phyloP scores from a whole-genome alignment of 2,329 filamentous ascomycete genomes.

The Trichoderma sp. region DNA sequence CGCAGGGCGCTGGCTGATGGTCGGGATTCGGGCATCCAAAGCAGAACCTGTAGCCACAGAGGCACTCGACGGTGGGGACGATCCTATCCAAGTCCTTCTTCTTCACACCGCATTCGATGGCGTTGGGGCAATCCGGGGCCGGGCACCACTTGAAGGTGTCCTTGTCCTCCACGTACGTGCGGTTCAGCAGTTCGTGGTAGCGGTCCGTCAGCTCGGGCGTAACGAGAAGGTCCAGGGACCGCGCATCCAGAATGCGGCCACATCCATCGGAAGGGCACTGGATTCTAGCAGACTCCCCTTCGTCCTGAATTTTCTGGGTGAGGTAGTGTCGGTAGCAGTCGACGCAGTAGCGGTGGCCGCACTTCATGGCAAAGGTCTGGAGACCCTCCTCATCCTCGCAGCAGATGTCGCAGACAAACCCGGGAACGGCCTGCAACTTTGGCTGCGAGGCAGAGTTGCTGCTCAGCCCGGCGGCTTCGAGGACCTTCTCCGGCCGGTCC shows the following conservation, averaged over 20 bases:
- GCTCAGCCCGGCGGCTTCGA: slow-evolving; percentile 83
- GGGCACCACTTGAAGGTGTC: slow-evolving; percentile 97
- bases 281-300: slow-evolving; percentile 92
- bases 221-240: slow-evolving; percentile 78
- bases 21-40: slow-evolving; percentile 90
- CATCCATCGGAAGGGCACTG: slow-evolving; percentile 89
- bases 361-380: slow-evolving; percentile 90
- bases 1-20: slow-evolving; percentile 90
- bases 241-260: slow-evolving; percentile 86
- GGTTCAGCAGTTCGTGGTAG: slow-evolving; percentile 83
- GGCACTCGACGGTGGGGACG: slow-evolving; percentile 87
- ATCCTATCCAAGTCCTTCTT: slow-evolving; percentile 81
- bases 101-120: slow-evolving; percentile 85
- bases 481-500: slow-evolving; percentile 77
- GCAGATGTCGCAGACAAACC: slow-evolving; percentile 93
- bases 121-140: slow-evolving; percentile 94
- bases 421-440: slow-evolving; percentile 69
- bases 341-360: slow-evolving; percentile 89
- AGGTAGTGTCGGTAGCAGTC: slow-evolving; percentile 92
- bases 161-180: slow-evolving; percentile 96
- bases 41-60: slow-evolving; percentile 85
- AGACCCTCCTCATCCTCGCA: slow-evolving; percentile 82
- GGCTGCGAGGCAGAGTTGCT: slow-evolving; percentile 63
- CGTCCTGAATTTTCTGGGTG: slow-evolving; percentile 87
- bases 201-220: slow-evolving; percentile 58